Evolutionary conservation across 1,284 basidiomycete species (phyloP).

Genomic region (Inonotus obliquus): DNA sequence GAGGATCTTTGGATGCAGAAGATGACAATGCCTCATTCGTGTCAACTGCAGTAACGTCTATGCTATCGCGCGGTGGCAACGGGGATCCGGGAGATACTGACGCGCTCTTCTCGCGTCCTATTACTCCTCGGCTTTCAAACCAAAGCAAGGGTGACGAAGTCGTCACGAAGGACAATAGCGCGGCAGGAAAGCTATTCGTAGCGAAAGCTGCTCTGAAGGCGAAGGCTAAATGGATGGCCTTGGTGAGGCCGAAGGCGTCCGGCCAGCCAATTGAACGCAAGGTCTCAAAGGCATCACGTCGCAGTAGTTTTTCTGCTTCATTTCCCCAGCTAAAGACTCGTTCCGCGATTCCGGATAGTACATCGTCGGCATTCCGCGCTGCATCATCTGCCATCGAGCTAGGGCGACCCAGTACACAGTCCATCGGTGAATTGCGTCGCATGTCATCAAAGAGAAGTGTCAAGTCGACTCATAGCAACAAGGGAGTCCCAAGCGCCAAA

Average conservation of each 20-base stretch:
- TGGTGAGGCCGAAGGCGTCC: conserved; percentile 35
- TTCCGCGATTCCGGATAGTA: background rate
- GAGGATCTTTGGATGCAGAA: conserved; percentile 8
- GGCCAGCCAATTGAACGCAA: background rate
- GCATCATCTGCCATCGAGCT: conserved; percentile 16
- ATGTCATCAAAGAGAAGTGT: conserved; percentile 11
- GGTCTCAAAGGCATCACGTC: background rate
- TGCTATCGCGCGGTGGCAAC: conserved; percentile 1
- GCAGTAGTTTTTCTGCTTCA: background rate
- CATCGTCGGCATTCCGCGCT: background rate
- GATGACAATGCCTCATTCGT: conserved; percentile 14
- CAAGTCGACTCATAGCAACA: conserved; percentile 6
- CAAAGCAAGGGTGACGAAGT: conserved; percentile 1
- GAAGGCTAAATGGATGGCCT: conserved; percentile 52
- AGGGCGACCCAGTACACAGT: background rate
- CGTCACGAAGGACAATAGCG: conserved; percentile 18
- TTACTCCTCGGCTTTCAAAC: conserved; percentile 22
- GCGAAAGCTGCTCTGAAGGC: conserved; percentile 49
- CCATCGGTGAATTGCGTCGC: background rate
- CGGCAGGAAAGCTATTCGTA: conserved; percentile 37
- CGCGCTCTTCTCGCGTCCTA: conserved; percentile 20
- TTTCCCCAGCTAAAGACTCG: conserved; percentile 3
- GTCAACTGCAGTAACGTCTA: conserved; percentile 9
- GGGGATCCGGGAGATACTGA: conserved; percentile 6
- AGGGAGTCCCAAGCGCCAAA: background rate